Evolutionary conservation across 2,329 filamentous ascomycete genomes (phyloP).

Genomic region (Gnomoniopsis sp.): DNA sequence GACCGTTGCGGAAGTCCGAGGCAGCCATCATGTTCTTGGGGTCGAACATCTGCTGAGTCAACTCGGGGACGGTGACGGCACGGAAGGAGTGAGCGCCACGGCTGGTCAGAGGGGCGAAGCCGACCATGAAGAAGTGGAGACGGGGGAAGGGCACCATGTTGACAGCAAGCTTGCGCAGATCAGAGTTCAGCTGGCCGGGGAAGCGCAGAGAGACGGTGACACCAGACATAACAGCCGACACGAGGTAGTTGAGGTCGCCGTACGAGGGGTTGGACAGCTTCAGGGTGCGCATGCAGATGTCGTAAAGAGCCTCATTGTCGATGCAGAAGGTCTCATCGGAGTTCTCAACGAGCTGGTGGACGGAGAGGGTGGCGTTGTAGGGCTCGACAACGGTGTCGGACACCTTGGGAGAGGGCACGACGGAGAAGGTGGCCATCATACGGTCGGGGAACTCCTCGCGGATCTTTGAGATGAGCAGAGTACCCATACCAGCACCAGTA

Average conservation of each 20-base stretch:
- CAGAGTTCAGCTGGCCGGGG: constrained; percentile 99
- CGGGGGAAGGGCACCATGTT: constrained; percentile 99
- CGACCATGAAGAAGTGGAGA: constrained; percentile 99
- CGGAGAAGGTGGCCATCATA: constrained; percentile 99
- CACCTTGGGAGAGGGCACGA: constrained; percentile 98
- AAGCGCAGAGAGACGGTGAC: constrained; percentile 98
- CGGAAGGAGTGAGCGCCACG: constrained; percentile 86
- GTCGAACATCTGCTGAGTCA: constrained; percentile 99
- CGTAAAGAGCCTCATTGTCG: constrained; percentile 99
- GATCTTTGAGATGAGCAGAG: constrained; percentile 99
- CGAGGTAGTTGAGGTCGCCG: constrained; percentile 98
- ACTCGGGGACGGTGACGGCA: constrained; percentile 92
- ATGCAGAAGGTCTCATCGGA: constrained; percentile 99
- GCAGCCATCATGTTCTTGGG: constrained; percentile 99
- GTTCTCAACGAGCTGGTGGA: constrained; percentile 99
- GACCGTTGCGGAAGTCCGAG: constrained; percentile 98
- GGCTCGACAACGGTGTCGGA: constrained; percentile 99
- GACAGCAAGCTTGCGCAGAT: constrained; percentile 97
- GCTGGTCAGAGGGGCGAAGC: constrained; percentile 97
- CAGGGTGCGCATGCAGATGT: constrained; percentile 99
- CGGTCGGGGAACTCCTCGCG: constrained; percentile 99
- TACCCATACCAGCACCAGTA: constrained; percentile 99
- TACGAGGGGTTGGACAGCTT: constrained; percentile 99
- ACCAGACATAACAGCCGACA: constrained; percentile 99
- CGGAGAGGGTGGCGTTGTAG: constrained; percentile 98